These are phyloP conservation scores for Russula sp. DNA, from an alignment of 768 basidiomycete genomes.

Conservation along the genomic window DNA sequence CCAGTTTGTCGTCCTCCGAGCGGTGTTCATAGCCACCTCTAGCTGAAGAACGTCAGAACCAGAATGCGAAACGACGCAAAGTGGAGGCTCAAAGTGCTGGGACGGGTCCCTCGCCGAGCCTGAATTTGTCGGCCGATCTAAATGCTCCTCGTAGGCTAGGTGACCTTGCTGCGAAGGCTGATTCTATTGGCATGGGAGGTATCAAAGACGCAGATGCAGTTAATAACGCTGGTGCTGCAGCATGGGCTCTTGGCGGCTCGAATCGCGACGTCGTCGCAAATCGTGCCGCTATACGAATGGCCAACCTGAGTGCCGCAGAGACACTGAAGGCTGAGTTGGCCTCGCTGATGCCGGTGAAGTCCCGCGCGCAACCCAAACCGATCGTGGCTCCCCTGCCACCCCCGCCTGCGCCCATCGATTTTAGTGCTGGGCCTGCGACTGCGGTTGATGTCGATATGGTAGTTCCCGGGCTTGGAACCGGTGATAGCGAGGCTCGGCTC, in stretches of 20 bases:
- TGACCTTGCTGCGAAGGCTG: conserved; percentile 69
- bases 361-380: conserved; percentile 24
- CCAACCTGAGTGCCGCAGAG: conserved; percentile 95
- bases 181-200: conserved; percentile 72
- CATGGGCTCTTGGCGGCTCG: conserved; percentile 74
- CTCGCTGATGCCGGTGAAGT: conserved; percentile 41
- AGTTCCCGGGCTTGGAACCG: conserved; percentile 37
- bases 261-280: conserved; percentile 89
- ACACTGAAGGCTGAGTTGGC: conserved; percentile 86
- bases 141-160: conserved; percentile 38
- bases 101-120: conserved; percentile 43
- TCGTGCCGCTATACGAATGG: conserved; percentile 85
- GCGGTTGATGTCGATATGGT: conserved; percentile 24
- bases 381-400: conserved; percentile 23
- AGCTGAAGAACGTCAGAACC: conserved; percentile 94
- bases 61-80: conserved; percentile 84
- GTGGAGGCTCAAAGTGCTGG: conserved; percentile 42
- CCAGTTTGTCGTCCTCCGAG: conserved; percentile 1
- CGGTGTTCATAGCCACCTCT: conserved; percentile 22
- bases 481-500: conserved; percentile 11
- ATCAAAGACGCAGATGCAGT: conserved; percentile 52
- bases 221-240: conserved; percentile 52
- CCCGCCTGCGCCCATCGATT: conserved; percentile 25
- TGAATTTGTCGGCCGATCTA: conserved; percentile 44
- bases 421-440: conserved; percentile 19